Evolutionary conservation across 176 grass and related monocot genomes (phyloP).

Genomic region (Oropetium thomaeum): DNA sequence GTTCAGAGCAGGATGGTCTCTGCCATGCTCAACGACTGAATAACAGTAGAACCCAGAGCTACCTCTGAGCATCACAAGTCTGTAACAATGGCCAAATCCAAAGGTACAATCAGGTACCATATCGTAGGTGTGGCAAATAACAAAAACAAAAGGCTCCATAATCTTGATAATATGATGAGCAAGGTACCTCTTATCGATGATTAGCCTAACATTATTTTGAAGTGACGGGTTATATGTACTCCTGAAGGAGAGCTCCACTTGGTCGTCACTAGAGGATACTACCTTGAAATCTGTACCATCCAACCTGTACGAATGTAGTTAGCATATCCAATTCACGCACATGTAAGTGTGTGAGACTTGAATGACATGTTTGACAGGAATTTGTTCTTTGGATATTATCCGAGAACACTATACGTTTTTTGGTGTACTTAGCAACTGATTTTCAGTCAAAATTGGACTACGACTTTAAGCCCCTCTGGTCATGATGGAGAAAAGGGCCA

Average conservation of each 20-base stretch:
- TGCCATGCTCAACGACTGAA: conserved; percentile 51
- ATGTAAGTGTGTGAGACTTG: background rate
- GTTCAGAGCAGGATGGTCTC: conserved; percentile 40
- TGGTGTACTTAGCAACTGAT: background rate
- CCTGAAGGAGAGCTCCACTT: conserved; percentile 75
- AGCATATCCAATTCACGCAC: background rate
- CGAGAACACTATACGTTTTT: background rate
- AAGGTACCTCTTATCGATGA: conserved; percentile 58
- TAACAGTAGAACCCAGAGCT: conserved; percentile 83
- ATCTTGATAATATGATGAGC: background rate
- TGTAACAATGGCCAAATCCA: conserved; percentile 7
- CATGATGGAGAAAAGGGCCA: background rate
- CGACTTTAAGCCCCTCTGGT: background rate
- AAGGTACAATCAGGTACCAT: background rate
- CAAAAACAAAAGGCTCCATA: background rate
- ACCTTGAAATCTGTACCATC: conserved; percentile 41
- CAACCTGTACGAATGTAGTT: conserved; percentile 42
- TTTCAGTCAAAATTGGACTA: background rate
- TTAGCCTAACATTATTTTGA: conserved; percentile 24
- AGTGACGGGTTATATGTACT: conserved; percentile 51
- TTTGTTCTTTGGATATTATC: background rate
- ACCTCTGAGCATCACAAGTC: conserved; percentile 51
- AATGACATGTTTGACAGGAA: background rate
- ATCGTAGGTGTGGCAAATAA: background rate
- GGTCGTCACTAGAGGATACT: conserved; percentile 39